These are phyloP conservation scores for Rhodomyrtus tomentosa DNA, from an alignment of 345 rosid species.

Conservation along the genomic window DNA sequence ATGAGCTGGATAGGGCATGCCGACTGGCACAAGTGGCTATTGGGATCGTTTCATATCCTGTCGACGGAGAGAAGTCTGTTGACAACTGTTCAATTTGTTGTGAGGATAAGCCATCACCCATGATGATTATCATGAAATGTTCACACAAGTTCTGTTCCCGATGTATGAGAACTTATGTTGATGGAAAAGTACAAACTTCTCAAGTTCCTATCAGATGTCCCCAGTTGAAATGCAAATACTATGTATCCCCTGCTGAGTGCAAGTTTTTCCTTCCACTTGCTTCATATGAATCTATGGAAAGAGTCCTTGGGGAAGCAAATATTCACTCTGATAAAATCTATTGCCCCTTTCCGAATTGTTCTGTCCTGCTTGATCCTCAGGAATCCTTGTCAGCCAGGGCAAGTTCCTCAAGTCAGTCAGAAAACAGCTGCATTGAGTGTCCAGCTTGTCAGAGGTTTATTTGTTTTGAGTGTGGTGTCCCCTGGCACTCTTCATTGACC, in stretches of 20 bases:
- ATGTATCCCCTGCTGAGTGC: conserved; percentile 51
- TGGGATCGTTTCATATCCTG: conserved; percentile 51
- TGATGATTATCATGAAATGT: conserved; percentile 80
- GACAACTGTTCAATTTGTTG: conserved; percentile 84
- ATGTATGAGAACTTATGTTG: conserved; percentile 82
- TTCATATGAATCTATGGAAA: conserved; percentile 48
- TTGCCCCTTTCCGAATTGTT: conserved; percentile 85
- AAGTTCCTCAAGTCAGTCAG: conserved; percentile 72
- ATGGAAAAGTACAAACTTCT: conserved; percentile 65
- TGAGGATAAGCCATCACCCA: conserved; percentile 61
- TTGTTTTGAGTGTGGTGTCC: conserved; percentile 83
- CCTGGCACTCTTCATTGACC: conserved; percentile 83
- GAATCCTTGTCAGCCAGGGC: conserved; percentile 64
- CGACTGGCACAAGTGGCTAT: conserved; percentile 71
- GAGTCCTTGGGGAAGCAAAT: conserved; percentile 59
- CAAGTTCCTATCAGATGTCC: conserved; percentile 91
- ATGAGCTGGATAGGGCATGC: conserved; percentile 49
- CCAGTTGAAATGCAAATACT: conserved; percentile 73
- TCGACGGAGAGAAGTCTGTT: conserved; percentile 19
- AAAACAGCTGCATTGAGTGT: conserved; percentile 64
- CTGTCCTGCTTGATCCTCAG: conserved; percentile 58
- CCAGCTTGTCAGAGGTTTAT: conserved; percentile 81
- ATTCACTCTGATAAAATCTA: conserved; percentile 51
- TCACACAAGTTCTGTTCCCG: conserved; percentile 90
- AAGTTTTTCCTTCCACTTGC: conserved; percentile 55